Evolutionary conservation across 495 filamentous ascomycete genomes (phyloP), one percentile per base, ranked within the genome.

Genomic region (Poronia punctata): DNA sequence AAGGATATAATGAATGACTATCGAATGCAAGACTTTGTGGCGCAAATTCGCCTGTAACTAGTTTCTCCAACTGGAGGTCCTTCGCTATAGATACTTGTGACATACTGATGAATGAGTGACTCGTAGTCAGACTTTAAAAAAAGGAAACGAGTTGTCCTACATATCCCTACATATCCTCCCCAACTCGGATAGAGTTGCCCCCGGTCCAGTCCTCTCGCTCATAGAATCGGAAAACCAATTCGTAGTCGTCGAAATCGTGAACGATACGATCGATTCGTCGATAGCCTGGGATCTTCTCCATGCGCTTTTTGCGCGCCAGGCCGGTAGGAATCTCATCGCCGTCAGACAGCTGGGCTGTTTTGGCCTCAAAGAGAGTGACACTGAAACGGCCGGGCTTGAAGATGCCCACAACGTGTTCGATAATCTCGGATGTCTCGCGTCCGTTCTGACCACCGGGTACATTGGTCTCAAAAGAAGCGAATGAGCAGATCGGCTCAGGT

Each of bases 391-490:
- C 89, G 2, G 92, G 92, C 53, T 84, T 84, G 78, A 99, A 99
- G 61, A 97, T 99, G 39, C 73, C 67, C 38, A 96, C 88, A 15
- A 97, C 93, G 42, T 95, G 88, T 63, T 95, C 78, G 46, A 99
- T 80, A 45, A 97, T 78, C 21, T 93, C 89, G 19, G 79, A 80
- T 16, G 90, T 95, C 54, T 87, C 80, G 50, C 89, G 87, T 9
- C 90, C 90, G 35, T 76, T 83, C 64, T 93, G 86, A 16, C 79
- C 78, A 39, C 86, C 80, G n/a, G 93, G 92, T 5, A 99, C 93
- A 49, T 99, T 97, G 49, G 93, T 96, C 72, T 99, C 93, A 56
- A 99, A 99, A 4, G 88, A 95, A 11, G 93, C 93, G 55, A 95
- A 99, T n/a, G 88, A 95, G 72, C 90, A 99, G 54, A 93, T 79